These are phyloP conservation scores for Neurospora crassa DNA, from an alignment of 2,329 filamentous ascomycete species.

Conservation along the genomic window DNA sequence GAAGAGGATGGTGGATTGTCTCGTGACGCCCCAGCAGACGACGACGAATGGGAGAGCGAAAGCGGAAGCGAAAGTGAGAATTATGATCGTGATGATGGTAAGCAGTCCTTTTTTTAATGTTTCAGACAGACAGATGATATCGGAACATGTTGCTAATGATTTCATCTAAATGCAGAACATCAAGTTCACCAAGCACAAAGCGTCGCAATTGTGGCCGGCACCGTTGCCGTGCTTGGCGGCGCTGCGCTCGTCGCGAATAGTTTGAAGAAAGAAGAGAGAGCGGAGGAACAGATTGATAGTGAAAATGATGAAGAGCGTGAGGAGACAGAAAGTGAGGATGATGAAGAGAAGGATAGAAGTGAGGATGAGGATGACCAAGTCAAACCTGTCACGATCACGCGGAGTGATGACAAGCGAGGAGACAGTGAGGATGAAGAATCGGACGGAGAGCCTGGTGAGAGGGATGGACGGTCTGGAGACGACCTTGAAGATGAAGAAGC, in stretches of 20 bases:
- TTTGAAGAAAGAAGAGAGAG: not conserved
- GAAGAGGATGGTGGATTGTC: not conserved
- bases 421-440: conserved; percentile 7
- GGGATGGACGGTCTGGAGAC: not conserved
- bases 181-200: not conserved
- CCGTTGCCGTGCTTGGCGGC: not conserved
- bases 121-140: not conserved
- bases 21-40: not conserved
- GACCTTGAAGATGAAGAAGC: conserved; percentile 3
- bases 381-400: conserved; percentile 14
- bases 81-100: not conserved
- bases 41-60: not conserved
- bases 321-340: not conserved
- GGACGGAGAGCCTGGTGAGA: conserved; percentile 2
- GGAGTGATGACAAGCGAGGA: conserved; percentile 1
- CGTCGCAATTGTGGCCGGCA: not conserved
- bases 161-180: not conserved
- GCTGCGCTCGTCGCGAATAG: not conserved
- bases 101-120: not conserved
- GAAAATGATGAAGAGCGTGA: conserved; percentile 2
- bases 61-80: not conserved
- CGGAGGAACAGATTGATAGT: not conserved
- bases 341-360: not conserved
- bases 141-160: not conserved
- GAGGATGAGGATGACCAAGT: conserved; percentile 6